A percentile compares a stretch with the other conserved stretches of the same genome.
Evolutionary conservation across 345 rosid species (phyloP).

Genomic region (Kernera saxatilis): DNA sequence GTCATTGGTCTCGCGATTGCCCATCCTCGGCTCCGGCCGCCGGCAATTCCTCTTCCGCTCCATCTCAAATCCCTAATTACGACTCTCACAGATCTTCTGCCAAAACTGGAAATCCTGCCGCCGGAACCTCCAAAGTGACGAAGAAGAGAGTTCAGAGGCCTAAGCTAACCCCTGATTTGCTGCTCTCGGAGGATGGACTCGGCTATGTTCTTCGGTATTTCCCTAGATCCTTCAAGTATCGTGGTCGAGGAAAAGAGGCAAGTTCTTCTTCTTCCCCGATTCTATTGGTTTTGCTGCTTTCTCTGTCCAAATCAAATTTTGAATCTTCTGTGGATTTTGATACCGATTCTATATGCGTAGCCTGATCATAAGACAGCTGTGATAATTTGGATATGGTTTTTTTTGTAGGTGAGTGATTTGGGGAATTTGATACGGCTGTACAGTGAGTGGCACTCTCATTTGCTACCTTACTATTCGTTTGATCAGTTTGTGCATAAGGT

Average conservation of each 20-base stretch:
- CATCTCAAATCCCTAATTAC: constrained; percentile 18
- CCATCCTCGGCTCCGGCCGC: constrained; percentile 37
- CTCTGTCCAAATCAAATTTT: not conserved
- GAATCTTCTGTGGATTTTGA: not conserved
- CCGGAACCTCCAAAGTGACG: constrained; percentile 26
- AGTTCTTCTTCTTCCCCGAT: not conserved
- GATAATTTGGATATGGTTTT: not conserved
- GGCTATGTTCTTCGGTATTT: constrained; percentile 84
- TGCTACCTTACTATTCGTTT: constrained; percentile 76
- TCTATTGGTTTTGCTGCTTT: not conserved
- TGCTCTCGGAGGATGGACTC: constrained; percentile 77
- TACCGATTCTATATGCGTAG: not conserved
- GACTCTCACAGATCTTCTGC: constrained; percentile 12
- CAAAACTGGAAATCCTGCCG: not conserved
- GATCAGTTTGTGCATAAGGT: constrained; percentile 81
- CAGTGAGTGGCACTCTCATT: constrained; percentile 78
- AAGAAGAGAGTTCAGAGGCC: constrained; percentile 44
- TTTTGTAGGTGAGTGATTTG: constrained; percentile 64
- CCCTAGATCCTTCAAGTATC: constrained; percentile 70
- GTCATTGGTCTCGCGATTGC: constrained; percentile 97
- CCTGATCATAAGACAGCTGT: not conserved
- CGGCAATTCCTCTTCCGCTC: constrained; percentile 1
- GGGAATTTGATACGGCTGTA: constrained; percentile 69
- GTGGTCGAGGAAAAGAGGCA: constrained; percentile 89
- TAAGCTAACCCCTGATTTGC: constrained; percentile 74